These are phyloP conservation scores for Gossypium thurberi DNA, from an alignment of 345 rosid genomes.

Conservation along the genomic window DNA sequence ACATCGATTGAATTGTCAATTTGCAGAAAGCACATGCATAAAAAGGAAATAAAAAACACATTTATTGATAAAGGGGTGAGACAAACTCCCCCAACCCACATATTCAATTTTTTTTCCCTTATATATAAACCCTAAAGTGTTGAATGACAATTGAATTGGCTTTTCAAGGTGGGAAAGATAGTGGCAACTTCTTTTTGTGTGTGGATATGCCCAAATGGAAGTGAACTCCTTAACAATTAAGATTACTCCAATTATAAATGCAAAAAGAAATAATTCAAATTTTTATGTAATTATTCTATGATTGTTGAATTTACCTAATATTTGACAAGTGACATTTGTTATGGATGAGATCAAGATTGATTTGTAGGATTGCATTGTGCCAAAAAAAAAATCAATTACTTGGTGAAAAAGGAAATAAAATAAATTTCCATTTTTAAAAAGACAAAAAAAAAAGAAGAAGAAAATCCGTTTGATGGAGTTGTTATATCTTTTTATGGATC, in stretches of 20 bases:
- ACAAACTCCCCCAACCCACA: not conserved
- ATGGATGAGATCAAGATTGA: constrained; percentile 22
- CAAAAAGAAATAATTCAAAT: not conserved
- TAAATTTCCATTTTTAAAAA: not conserved
- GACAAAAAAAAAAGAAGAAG: not conserved
- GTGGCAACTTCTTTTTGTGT: constrained; percentile 16
- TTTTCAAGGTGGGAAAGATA: not conserved
- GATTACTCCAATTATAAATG: not conserved
- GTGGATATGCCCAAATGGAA: not conserved
- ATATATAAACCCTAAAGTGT: not conserved
- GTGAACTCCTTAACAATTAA: constrained; percentile 16
- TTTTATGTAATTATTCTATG: not conserved
- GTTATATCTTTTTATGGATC: not conserved
- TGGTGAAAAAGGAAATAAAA: constrained; percentile 1
- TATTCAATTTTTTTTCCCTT: not conserved
- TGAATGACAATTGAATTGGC: not conserved
- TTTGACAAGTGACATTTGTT: not conserved
- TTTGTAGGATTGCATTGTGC: constrained; percentile 16
- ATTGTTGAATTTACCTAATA: constrained; percentile 13
- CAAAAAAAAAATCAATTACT: not conserved
- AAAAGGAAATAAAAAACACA: not conserved
- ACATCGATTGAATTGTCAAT: not conserved
- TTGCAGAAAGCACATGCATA: not conserved
- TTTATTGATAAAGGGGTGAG: not conserved
- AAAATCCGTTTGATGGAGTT: not conserved